Percentiles rank a stretch among this genome's conserved stretches.
phyloP scores from a whole-genome alignment of 345 rosid species.

The Excoecaria cochinchinensis region DNA sequence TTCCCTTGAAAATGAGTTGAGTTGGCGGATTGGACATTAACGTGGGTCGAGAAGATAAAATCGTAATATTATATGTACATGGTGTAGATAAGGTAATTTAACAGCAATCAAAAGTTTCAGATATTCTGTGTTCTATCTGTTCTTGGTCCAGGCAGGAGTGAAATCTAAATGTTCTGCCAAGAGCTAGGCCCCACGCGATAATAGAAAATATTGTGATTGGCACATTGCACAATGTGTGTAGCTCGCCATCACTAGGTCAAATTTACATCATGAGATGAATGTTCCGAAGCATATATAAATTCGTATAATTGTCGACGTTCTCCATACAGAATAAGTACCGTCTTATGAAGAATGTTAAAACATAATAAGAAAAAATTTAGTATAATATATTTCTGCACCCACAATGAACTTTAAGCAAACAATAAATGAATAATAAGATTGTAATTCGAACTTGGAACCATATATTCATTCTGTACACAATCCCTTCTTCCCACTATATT shows the following conservation, averaged over 20 bases:
- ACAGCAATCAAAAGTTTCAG: too few species aligned
- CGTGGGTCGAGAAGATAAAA: background rate
- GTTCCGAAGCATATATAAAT: background rate
- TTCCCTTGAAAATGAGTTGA: slow-evolving; percentile 13
- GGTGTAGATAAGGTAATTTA: too few species aligned
- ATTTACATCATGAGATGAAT: background rate
- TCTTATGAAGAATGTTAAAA: background rate
- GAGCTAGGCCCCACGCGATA: too few species aligned
- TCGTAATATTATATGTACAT: background rate
- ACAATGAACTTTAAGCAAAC: slow-evolving; percentile 16
- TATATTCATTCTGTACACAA: slow-evolving; percentile 45
- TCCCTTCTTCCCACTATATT: slow-evolving; percentile 8
- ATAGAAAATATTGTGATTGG: too few species aligned
- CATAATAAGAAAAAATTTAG: background rate
- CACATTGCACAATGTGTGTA: too few species aligned
- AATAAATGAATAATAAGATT: slow-evolving; percentile 29
- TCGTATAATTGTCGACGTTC: background rate
- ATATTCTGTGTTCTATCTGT: too few species aligned
- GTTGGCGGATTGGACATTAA: slow-evolving; percentile 1
- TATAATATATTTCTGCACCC: slow-evolving; percentile 15
- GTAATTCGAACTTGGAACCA: slow-evolving; percentile 7
- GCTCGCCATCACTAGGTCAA: background rate
- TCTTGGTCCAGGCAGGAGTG: too few species aligned
- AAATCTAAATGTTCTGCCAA: too few species aligned
- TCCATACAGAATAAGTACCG: background rate